These are phyloP conservation scores for Epichloe bromicola DNA, from an alignment of 2,329 filamentous ascomycete genomes.

Conservation along the genomic window DNA sequence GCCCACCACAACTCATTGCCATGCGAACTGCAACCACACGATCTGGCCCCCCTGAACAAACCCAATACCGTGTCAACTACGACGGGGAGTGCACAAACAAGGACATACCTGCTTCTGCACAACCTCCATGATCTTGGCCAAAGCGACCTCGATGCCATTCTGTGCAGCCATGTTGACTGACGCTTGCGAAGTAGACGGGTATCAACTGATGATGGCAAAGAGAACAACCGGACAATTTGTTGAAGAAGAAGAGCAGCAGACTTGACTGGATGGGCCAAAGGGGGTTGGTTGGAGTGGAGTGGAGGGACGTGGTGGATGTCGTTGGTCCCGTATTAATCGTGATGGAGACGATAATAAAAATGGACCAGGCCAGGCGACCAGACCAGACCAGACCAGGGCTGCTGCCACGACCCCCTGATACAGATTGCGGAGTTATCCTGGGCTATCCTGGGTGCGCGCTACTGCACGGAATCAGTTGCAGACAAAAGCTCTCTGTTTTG, in stretches of 20 bases:
- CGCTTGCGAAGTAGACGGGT: background rate
- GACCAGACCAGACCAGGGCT: no score
- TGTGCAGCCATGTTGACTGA: conserved; percentile 6
- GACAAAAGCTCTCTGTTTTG: no score
- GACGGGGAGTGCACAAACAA: background rate
- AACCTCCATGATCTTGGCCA: conserved; percentile 12
- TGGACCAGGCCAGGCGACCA: background rate
- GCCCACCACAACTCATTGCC: background rate
- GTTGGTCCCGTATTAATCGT: background rate
- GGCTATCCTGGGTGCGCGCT: no score
- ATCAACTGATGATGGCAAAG: background rate
- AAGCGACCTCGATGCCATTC: conserved; percentile 9
- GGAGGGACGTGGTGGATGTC: no score
- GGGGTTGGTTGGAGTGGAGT: background rate
- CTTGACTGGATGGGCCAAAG: background rate
- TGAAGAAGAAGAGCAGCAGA: background rate
- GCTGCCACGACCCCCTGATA: no score
- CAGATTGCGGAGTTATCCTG: no score
- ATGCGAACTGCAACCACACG: background rate
- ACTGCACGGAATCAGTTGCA: no score
- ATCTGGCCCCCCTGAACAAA: conserved; percentile 1
- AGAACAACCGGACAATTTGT: background rate
- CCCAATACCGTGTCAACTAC: conserved; percentile 3
- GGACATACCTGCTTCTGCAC: conserved; percentile 12
- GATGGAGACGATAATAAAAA: conserved; percentile 5